Percentiles rank a stretch among this genome's conserved stretches.
Evolutionary conservation across 345 rosid species (phyloP).

Genomic region (Linum tenue): DNA sequence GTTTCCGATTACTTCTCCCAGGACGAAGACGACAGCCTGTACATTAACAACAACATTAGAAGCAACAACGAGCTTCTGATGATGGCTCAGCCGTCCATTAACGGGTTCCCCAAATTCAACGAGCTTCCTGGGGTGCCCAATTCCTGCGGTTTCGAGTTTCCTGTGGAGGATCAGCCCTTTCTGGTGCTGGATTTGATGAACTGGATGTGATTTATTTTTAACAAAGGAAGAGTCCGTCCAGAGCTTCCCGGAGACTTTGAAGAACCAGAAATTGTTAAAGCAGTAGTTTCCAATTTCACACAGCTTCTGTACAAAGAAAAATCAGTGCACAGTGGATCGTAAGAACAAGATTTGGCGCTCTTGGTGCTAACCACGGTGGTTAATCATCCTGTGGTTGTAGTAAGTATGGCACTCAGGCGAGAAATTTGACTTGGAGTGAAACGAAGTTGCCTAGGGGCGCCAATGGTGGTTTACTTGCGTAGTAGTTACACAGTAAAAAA

Average conservation of each 20-base stretch:
- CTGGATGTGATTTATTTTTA: background rate
- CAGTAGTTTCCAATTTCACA: too few species aligned
- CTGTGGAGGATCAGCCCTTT: background rate
- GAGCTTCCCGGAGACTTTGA: background rate
- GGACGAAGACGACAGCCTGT: background rate
- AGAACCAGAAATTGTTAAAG: background rate
- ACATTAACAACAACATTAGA: background rate
- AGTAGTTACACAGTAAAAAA: too few species aligned
- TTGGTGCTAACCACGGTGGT: too few species aligned
- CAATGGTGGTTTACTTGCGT: too few species aligned
- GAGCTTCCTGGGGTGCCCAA: background rate
- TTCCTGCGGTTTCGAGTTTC: background rate
- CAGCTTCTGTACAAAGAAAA: too few species aligned
- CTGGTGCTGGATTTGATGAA: background rate
- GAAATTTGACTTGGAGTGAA: too few species aligned
- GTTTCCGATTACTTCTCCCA: conserved; percentile 1
- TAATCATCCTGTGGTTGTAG: too few species aligned
- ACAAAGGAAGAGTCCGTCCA: background rate
- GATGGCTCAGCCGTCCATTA: background rate
- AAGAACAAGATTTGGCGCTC: too few species aligned
- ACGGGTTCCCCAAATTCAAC: background rate
- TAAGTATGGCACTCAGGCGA: too few species aligned
- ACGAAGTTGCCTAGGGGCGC: too few species aligned
- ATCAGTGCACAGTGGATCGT: too few species aligned
- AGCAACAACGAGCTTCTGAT: background rate